Conservation (phyloP, 306 rosid genomes). For the Arachis hypogaea region DNA sequence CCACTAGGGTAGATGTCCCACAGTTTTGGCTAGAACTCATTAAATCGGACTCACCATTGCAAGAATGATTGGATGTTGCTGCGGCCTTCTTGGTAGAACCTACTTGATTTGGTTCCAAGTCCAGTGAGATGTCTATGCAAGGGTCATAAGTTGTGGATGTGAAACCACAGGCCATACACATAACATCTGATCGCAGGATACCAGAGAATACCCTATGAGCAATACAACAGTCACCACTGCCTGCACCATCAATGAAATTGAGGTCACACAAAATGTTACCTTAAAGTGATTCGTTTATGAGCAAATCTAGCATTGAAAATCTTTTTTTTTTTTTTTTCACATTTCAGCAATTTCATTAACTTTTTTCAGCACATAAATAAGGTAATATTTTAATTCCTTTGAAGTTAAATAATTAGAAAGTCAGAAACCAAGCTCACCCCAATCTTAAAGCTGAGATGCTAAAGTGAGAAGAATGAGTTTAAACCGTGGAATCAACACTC, state of each 20-base stretch:
- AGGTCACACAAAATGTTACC: slow-evolving; percentile 31
- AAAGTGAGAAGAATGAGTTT: neutral
- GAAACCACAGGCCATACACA: slow-evolving; percentile 95
- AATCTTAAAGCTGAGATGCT: slow-evolving; percentile 17
- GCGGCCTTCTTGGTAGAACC: slow-evolving; percentile 60
- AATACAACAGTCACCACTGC: slow-evolving; percentile 89
- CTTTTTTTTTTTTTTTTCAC: neutral
- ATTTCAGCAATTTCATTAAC: slow-evolving; percentile 15
- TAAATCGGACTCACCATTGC: slow-evolving; percentile 72
- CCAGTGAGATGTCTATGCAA: slow-evolving; percentile 86
- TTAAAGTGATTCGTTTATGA: slow-evolving; percentile 26
- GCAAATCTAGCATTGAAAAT: slow-evolving; percentile 23
- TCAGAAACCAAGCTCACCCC: neutral
- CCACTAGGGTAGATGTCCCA: slow-evolving; percentile 70
- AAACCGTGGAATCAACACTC: too few relatives aligned
- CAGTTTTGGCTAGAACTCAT: slow-evolving; percentile 51
- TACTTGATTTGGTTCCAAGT: slow-evolving; percentile 78
- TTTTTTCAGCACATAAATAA: slow-evolving; percentile 19
- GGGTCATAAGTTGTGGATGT: slow-evolving; percentile 97
- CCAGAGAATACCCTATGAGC: slow-evolving; percentile 95
- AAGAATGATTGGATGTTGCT: slow-evolving; percentile 58
- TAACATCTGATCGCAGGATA: slow-evolving; percentile 90
- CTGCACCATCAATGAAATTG: slow-evolving; percentile 58
- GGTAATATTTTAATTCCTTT: neutral
- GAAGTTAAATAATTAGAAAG: slow-evolving; percentile 18